Evolutionary conservation across 2,329 filamentous ascomycete genomes (phyloP), one percentile per base, ranked within the genome.

Genomic region (Aureobasidium sp.): DNA sequence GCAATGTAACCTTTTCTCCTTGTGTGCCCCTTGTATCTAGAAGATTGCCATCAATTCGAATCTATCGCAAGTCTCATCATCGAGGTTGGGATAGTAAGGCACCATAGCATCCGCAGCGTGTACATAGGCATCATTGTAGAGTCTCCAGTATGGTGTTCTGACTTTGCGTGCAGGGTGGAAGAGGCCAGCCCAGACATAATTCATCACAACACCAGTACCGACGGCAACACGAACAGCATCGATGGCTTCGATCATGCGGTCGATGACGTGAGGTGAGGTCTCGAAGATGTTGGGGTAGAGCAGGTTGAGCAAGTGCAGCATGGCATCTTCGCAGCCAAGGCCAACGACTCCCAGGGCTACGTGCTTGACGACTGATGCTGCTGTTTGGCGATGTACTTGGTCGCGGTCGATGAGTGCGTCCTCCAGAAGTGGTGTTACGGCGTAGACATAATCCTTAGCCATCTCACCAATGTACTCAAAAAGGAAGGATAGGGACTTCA

Each of bases 391-490:
- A 77, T 99, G 94, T 1, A 99, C 94, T 77, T 99, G 94, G 74
- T 99, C 94, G 65, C 94, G 88, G 75, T 99, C 94, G 76, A 97
- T 97, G 65, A 99, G 86, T 2, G 95, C 94, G 72, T 99, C 94
- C 73, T 99, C 94, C 1, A 99, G 86, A 10, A 99, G 81, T 7
- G 94, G 94, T 2, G 92, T 97, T 37, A 99, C 92, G 20, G 95
- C 94, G 72, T 99, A 99, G 72, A 99, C 94, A 74, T 99, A 99
- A 76, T 99, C 94, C 78, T 97, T 99, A 66, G 91, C 72, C 94
- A 99, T 97, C 76, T 99, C 94, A 66, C 94, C 94, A 74, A 99
- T 99, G 77, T 99, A 99, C 73, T 99, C 94, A 72, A 97, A 99
- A 64, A 99, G 82, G 82, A 99, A 99, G 7, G 90, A 95, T 59